These are phyloP conservation scores for Rhazya stricta DNA, from an alignment of 257 asterid genomes.

Conservation along the genomic window DNA sequence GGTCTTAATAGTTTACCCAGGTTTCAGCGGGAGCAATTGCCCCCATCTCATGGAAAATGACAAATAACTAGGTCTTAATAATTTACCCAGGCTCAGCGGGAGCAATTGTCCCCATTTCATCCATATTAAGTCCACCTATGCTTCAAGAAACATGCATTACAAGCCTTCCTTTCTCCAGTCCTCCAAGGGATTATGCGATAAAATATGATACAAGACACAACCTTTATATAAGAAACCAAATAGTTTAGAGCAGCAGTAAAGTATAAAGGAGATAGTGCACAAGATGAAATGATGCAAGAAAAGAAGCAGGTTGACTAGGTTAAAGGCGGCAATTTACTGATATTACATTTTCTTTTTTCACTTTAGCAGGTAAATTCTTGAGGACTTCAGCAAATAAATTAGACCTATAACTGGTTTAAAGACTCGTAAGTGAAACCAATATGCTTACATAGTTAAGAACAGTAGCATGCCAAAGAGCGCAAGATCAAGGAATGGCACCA, in stretches of 20 bases:
- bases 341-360: neutral
- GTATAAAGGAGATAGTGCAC: neutral
- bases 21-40: too few species aligned
- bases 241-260: neutral
- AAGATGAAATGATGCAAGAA: neutral
- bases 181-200: too few species aligned
- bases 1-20: too few species aligned
- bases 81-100: too few species aligned
- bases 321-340: neutral
- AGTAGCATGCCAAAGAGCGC: neutral
- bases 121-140: neutral
- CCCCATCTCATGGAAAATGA: too few species aligned
- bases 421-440: neutral
- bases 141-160: neutral
- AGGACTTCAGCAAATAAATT: neutral
- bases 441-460: neutral
- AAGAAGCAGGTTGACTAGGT: neutral
- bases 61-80: too few species aligned
- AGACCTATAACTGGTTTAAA: neutral
- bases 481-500: neutral
- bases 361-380: neutral
- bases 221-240: neutral
- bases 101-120: neutral
- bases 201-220: neutral
- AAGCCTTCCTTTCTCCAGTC: neutral